Base-by-base conservation (phyloP, 2,329 filamentous ascomycete genomes). In the Colletotrichum sp. region DNA sequence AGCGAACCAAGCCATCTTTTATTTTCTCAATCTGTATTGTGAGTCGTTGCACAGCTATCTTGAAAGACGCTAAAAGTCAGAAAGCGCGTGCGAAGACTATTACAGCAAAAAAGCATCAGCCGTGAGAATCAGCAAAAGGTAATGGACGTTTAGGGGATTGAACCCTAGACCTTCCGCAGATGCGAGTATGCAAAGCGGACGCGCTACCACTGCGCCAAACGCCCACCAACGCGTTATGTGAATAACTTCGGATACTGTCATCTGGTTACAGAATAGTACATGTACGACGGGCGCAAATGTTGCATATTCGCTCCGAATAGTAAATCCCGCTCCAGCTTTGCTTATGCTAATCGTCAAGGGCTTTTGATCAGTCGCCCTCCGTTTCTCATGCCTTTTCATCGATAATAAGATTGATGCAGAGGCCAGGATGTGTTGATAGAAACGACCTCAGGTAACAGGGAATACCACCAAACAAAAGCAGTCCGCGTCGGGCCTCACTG, bases 141-240 rank as follows among this genome's bases (percentile, higher is more conserved):
- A 8, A 26, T 78, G 77, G 77, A 78, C 76, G 76, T 69, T 70
- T 68, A 69, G 77, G 77, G 77, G 77, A 74, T 78, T 78, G 77
- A 78, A 78, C 77, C 77, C 77, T 74, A 68, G 77, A 76, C 76
- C 77, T 77, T 77, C 75, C 74, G 65, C 65, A 68, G 21, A 26
- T 13, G 30, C 32, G 49, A 74, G 75, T 72, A 67, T 78, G 77
- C 77, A 78, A 78, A 78, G 77, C 77, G 74, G 72, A 77, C 66
- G 76, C 77, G 76, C 76, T 71, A 77, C 77, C 77, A 69, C 77
- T 78, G 77, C 76, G 77, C 77, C 72, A 78, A 70, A 71, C 76
- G 76, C 77, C 77, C 77, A 52, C 4, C 44, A 52, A 52, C 12
- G 44, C 44, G 44, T 52, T 52, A 52, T 52, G 2, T 52, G n/a